Conservation (phyloP, 139 green algal genomes). For the Chlorella sp. region DNA sequence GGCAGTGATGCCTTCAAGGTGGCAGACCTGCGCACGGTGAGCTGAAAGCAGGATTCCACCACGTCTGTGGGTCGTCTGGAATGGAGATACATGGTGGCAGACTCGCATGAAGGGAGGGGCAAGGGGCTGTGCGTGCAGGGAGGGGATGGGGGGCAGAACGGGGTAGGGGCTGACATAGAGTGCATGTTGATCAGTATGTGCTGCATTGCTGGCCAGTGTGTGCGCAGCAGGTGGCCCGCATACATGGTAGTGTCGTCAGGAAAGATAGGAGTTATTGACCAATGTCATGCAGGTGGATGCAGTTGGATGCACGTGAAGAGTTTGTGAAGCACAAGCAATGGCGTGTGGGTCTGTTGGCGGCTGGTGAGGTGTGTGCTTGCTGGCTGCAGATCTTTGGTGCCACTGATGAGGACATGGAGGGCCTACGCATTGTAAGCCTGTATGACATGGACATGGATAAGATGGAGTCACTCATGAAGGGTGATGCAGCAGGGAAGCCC, state of each 20-base stretch:
- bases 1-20: slow-evolving; percentile 30
- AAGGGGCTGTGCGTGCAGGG: no score
- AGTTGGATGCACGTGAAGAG: not conserved
- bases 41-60: no score
- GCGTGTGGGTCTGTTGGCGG: not conserved
- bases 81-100: no score
- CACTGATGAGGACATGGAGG: slow-evolving; percentile 38
- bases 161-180: no score
- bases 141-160: no score
- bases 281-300: not conserved
- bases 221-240: no score
- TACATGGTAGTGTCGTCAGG: not conserved
- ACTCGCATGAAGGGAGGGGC: no score
- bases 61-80: no score
- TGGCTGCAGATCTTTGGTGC: slow-evolving; percentile 72
- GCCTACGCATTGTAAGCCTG: slow-evolving; percentile 12
- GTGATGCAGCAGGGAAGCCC: no score
- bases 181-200: no score
- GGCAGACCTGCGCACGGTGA: slow-evolving; percentile 52
- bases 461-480: no score
- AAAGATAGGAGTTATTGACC: not conserved
- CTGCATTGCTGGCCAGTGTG: not conserved
- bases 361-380: not conserved
- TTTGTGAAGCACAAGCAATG: not conserved
- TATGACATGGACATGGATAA: slow-evolving; percentile 10